Evolutionary conservation across 495 filamentous ascomycete species (phyloP).

Genomic region (Aspergillus conjunctus): DNA sequence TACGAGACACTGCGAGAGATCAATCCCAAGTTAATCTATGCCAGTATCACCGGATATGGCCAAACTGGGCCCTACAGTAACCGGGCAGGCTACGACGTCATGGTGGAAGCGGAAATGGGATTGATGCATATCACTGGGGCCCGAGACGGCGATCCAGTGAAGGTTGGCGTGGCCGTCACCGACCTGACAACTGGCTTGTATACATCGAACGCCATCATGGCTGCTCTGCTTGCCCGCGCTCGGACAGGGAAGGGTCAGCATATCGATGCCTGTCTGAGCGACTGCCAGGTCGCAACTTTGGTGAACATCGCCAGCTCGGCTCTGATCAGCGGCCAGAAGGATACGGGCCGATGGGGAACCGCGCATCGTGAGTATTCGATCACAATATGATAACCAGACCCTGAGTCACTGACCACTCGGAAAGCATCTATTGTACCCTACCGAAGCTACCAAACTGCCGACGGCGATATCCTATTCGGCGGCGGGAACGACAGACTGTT

Average conservation of each 20-base stretch:
- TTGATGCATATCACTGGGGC: slow-evolving; percentile 97
- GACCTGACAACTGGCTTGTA: slow-evolving; percentile 96
- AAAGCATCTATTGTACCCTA: slow-evolving; percentile 95
- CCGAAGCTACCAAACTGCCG: slow-evolving; percentile 84
- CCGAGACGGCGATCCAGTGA: slow-evolving; percentile 87
- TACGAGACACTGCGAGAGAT: slow-evolving; percentile 75
- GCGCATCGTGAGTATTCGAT: slow-evolving; percentile 73
- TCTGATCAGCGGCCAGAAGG: slow-evolving; percentile 84
- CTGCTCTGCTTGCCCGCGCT: slow-evolving; percentile 73
- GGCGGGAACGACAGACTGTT: slow-evolving; percentile 94
- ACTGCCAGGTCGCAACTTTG: slow-evolving; percentile 91
- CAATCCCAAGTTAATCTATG: slow-evolving; percentile 74
- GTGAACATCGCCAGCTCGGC: slow-evolving; percentile 92
- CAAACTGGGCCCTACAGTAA: slow-evolving; percentile 91
- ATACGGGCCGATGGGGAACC: slow-evolving; percentile 90
- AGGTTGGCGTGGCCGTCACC: slow-evolving; percentile 96
- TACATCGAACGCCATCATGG: slow-evolving; percentile 96
- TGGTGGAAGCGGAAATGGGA: slow-evolving; percentile 98
- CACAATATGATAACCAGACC: neutral
- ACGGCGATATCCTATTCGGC: slow-evolving; percentile 89
- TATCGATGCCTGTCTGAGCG: slow-evolving; percentile 87
- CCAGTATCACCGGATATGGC: slow-evolving; percentile 75
- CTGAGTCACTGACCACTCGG: slow-evolving; percentile 19
- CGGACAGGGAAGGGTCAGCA: slow-evolving; percentile 80
- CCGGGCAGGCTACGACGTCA: slow-evolving; percentile 95